Evolutionary conservation across 306 rosid species (phyloP), one percentile per base, ranked within the genome.

Genomic region (Potentilla sterilis): DNA sequence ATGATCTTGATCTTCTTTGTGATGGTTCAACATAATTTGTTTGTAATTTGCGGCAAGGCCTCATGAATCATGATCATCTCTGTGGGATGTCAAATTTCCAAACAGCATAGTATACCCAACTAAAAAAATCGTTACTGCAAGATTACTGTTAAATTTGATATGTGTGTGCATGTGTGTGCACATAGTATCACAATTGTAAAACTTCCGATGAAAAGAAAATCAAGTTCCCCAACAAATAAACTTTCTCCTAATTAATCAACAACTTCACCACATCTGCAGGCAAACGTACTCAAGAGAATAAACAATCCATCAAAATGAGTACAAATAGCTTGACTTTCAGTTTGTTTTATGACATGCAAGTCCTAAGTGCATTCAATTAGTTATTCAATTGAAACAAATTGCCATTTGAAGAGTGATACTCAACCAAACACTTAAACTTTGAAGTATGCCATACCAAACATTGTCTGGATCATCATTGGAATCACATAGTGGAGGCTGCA

Each of bases 381-480:
- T 22, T 3, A 24, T 24, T 69, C 37, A 9, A 52, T 8, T 22
- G 9, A 46, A 21, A 37, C 15, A 51, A 59, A 19, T 59, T 69
- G 69, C 16, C 62, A 70, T 35, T 13, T 46, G 15, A 68, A 69
- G 47, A 57, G 32, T 15, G 22, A 4, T 28, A 52, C 46, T 81
- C 22, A 75, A 48, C 67, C 28, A 69, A 41, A 47, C 74, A 68
- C 16, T 69, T 15, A 7, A 69, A 47, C 7, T 19, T 54, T 46
- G 9, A 77, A 70, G 47, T 24, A 61, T 65, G 70, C 67, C 83
- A 75, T 88, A 91, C 98, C 98, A 88, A 81, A 93, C 96, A 74
- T 87, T 83, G 75, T 93, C 96, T 49, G 91, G 92, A 67, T 93
- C 93, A 80, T 93, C 96, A 74, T 81, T 79, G 61, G 87, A 73